Conservation (phyloP, 768 basidiomycete genomes). For the Kockovaella imperatae region DNA sequence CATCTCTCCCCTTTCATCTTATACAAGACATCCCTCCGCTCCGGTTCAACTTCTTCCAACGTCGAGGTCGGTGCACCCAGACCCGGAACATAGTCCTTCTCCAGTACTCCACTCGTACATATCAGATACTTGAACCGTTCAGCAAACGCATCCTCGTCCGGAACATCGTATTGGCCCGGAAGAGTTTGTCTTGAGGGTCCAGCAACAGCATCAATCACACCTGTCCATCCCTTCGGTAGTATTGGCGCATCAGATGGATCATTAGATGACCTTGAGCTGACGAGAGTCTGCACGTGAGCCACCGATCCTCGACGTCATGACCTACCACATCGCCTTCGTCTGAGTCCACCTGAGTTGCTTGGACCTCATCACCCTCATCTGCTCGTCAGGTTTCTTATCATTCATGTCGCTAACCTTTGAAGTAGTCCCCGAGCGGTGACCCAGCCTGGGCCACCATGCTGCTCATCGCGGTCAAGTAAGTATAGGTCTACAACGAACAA, state of each 20-base stretch:
- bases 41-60: too few species aligned
- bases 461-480: too few species aligned
- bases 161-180: too few species aligned
- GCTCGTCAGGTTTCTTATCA: background rate
- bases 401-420: background rate
- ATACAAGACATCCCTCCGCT: too few species aligned
- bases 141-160: constrained; percentile 19
- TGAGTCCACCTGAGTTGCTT: too few species aligned
- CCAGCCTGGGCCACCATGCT: background rate
- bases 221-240: constrained; percentile 1
- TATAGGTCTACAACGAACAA: too few species aligned
- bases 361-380: background rate
- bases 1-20: too few species aligned
- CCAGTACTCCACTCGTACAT: constrained; percentile 34
- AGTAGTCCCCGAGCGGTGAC: background rate
- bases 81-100: constrained; percentile 33
- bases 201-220: background rate
- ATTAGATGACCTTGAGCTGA: background rate
- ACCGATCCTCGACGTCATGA: too few species aligned
- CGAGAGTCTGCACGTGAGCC: background rate
- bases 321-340: too few species aligned
- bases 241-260: background rate
- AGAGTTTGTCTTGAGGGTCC: background rate
- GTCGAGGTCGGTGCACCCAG: constrained; percentile 2
- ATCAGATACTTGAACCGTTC: constrained; percentile 41